A percentile compares a stretch with the other conserved stretches of the same genome.
Conservation (phyloP, 805 yeast genomes). For the Yarrowia keelungensis region DNA sequence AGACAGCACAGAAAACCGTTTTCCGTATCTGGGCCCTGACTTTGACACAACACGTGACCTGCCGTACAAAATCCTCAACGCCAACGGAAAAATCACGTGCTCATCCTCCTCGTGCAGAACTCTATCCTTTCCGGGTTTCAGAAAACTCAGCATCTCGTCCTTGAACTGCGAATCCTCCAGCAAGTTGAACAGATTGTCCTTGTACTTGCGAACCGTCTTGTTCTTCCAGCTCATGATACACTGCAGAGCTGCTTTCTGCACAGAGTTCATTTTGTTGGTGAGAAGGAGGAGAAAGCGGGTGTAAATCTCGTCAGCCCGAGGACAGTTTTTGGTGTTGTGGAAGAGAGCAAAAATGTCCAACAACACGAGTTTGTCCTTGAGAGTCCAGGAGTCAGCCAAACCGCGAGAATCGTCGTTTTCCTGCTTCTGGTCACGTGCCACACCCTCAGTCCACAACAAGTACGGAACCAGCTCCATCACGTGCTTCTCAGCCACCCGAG, state of each 20-base stretch:
- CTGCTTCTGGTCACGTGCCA: conserved; percentile 40
- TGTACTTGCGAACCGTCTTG: conserved; percentile 66
- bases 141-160: conserved; percentile 77
- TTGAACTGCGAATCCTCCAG: conserved; percentile 83
- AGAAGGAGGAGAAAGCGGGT: conserved; percentile 62
- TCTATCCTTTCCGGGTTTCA: conserved; percentile 59
- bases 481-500: conserved; percentile 72
- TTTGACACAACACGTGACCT: conserved; percentile 71
- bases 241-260: conserved; percentile 76
- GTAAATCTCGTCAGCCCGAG: conserved; percentile 61
- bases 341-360: conserved; percentile 70
- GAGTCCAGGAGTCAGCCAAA: conserved; percentile 42
- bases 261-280: conserved; percentile 63
- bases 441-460: conserved; percentile 54
- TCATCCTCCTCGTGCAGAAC: conserved; percentile 67
- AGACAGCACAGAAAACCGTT: conserved; percentile 55
- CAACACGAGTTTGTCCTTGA: conserved; percentile 52
- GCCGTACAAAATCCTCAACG: conserved; percentile 83
- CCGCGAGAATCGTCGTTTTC: background rate
- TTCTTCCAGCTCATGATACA: conserved; percentile 71
- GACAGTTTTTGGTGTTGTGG: conserved; percentile 64
- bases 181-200: conserved; percentile 73
- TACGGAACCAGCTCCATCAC: conserved; percentile 64
- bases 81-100: conserved; percentile 67
- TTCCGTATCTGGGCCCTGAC: conserved; percentile 70